Base-by-base conservation (phyloP, 2,329 filamentous ascomycete species). In the Didymella keratinophila region DNA sequence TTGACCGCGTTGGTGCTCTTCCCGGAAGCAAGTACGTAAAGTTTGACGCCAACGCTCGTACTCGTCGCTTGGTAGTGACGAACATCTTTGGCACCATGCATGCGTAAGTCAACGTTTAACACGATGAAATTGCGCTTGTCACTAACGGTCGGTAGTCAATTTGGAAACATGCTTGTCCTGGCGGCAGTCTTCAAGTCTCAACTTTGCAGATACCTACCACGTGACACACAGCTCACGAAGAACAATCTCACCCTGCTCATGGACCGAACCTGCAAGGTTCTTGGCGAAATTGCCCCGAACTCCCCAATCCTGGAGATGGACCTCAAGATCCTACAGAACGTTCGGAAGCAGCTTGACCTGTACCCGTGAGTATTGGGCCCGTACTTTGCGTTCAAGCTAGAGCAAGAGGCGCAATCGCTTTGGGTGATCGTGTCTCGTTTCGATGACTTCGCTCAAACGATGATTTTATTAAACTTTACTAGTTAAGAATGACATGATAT, bases 91-190 rank as follows among this genome's bases (percentile, higher is more conserved):
- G 56, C 12, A 59, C 56, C 43, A 59, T 59, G 56, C 56, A 59
- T 59, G 63, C 61, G 60, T 61, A 62, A 67, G 76, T 68, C 71
- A 65, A 44, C 20, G 12, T 14, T 23, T 16, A 21, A 34, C 18
- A 36, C 25, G 12, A 32, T 36, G 23, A 57, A 52, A 56, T 11
- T 27, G 1, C 4, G 1, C 42, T 39, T 25, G 3, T 30, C 48
- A 39, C 56, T 69, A 62, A 68, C 52, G 32, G 21, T 59, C 44
- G 5, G 16, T 62, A 96, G 93, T 6, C 95, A 99, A 92, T 99
- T 96, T 81, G 94, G 95, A 58, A 98, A 98, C 74, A 86, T 97
- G 71, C 82, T 98, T 47, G 92, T 96, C n/a, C 85, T 99, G 2
- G 87, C 91, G 25, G 93, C 94, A 1, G 90, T 89, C 3, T 93